Evolutionary conservation across 1,139 yeast genomes (phyloP).

Genomic region (Geotrichum restrictum): DNA sequence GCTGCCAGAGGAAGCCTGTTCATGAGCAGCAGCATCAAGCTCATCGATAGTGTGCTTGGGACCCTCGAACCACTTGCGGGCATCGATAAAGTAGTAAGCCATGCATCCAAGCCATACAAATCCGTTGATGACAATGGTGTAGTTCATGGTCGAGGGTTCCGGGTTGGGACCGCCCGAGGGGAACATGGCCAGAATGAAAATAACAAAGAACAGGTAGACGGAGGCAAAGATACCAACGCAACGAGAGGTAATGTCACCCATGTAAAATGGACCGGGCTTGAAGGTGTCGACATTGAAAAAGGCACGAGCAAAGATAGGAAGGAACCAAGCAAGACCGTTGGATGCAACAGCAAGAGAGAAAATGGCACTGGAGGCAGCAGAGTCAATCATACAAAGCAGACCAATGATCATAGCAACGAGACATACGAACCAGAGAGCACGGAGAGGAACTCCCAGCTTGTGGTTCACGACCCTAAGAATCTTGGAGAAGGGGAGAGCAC

Average conservation of each 20-base stretch:
- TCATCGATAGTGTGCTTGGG: conserved; percentile 54
- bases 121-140: conserved; percentile 59
- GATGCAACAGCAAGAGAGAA: conserved; percentile 60
- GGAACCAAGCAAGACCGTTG: conserved; percentile 57
- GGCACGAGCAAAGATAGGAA: conserved; percentile 51
- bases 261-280: conserved; percentile 60
- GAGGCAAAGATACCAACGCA: conserved; percentile 30
- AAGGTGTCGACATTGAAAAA: conserved; percentile 47
- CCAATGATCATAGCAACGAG: conserved; percentile 49
- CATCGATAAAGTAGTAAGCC: conserved; percentile 50
- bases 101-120: conserved; percentile 53
- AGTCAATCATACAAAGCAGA: conserved; percentile 53
- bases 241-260: conserved; percentile 50
- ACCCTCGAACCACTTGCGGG: conserved; percentile 61
- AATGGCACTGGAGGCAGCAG: conserved; percentile 57
- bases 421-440: conserved; percentile 57
- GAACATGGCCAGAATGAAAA: conserved; percentile 62
- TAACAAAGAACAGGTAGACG: conserved; percentile 49
- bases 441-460: conserved; percentile 52
- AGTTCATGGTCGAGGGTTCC: conserved; percentile 52
- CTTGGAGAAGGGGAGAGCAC: conserved; percentile 67
- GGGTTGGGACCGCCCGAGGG: conserved; percentile 49
- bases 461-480: conserved; percentile 52
- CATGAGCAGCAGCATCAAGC: conserved; percentile 26
- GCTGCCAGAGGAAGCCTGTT: conserved; percentile 18